Conservation (phyloP, 2,329 filamentous ascomycete species). For the Hirsutella rhossiliensis region DNA sequence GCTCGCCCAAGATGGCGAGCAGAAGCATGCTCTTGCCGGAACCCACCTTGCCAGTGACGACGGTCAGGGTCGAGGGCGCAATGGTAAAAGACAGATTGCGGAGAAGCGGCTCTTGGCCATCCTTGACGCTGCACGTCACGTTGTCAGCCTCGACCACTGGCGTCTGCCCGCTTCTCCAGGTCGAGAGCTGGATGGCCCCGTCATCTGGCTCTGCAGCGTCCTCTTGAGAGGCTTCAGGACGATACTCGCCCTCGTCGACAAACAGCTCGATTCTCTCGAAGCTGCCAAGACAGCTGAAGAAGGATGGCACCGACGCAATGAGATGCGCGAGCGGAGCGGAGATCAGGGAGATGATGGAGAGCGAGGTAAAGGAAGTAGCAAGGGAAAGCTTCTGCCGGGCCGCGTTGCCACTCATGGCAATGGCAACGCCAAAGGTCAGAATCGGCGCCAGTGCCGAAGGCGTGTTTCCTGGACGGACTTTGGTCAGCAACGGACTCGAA, state of each 20-base stretch:
- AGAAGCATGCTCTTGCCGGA: conserved; percentile 8
- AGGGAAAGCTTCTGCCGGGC: neutral
- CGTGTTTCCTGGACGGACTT: neutral
- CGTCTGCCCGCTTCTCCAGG: neutral
- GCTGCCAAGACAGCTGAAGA: conserved; percentile 10
- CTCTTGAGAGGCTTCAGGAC: neutral
- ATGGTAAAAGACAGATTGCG: conserved; percentile 1
- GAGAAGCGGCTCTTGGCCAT: neutral
- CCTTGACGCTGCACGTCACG: neutral
- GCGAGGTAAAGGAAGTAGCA: conserved; percentile 10
- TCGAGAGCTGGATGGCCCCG: neutral
- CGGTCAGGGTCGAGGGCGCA: conserved; percentile 1
- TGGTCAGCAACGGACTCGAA: neutral
- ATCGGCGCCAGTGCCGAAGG: conserved; percentile 7
- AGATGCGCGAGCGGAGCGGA: conserved; percentile 8
- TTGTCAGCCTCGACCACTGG: neutral
- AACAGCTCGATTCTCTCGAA: conserved; percentile 11
- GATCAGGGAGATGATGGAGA: conserved; percentile 12
- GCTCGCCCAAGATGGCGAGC: conserved; percentile 6
- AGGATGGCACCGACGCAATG: conserved; percentile 9
- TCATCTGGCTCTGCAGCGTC: neutral
- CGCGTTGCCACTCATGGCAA: conserved; percentile 2
- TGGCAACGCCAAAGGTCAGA: conserved; percentile 10
- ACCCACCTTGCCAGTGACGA: conserved; percentile 9
- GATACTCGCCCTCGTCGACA: neutral